Evolutionary conservation across 176 grass and related monocot species (phyloP).

Genomic region (Ensete glaucum): DNA sequence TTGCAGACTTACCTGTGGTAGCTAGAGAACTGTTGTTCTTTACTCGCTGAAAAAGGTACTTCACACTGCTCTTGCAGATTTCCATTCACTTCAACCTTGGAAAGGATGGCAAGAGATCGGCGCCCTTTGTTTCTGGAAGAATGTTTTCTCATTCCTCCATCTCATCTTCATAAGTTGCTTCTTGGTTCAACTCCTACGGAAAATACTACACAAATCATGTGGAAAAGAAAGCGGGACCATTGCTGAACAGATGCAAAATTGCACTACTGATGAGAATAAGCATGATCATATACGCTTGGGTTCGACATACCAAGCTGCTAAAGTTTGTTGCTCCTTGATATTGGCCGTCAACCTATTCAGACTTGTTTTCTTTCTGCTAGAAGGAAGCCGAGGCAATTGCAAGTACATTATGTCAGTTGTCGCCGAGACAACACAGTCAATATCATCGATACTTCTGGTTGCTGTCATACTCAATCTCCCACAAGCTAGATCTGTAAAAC

Average conservation of each 20-base stretch:
- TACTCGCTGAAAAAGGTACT: neutral
- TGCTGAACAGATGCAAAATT: conserved; percentile 27
- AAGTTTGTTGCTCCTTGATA: conserved; percentile 63
- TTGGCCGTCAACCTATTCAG: conserved; percentile 35
- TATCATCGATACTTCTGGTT: conserved; percentile 77
- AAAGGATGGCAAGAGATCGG: conserved; percentile 57
- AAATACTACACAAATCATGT: conserved; percentile 38
- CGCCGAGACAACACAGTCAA: conserved; percentile 45
- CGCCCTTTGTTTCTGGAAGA: conserved; percentile 65
- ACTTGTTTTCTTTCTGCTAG: conserved; percentile 33
- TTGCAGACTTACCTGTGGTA: too few species aligned
- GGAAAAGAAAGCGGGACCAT: conserved; percentile 23
- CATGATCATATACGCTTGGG: conserved; percentile 29
- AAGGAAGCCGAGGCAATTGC: conserved; percentile 35
- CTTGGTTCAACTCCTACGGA: conserved; percentile 37
- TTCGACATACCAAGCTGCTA: conserved; percentile 57
- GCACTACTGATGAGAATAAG: conserved; percentile 19
- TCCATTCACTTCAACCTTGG: conserved; percentile 23
- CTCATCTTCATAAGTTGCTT: conserved; percentile 46
- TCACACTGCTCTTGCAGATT: conserved; percentile 34
- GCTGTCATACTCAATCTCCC: conserved; percentile 42
- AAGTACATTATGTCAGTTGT: conserved; percentile 34
- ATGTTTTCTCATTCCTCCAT: conserved; percentile 39
- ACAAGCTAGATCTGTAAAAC: conserved; percentile 43
- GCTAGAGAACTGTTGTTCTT: neutral